These are phyloP conservation scores for Eucalyptus pauciflora DNA, from an alignment of 345 rosid species.

Conservation along the genomic window DNA sequence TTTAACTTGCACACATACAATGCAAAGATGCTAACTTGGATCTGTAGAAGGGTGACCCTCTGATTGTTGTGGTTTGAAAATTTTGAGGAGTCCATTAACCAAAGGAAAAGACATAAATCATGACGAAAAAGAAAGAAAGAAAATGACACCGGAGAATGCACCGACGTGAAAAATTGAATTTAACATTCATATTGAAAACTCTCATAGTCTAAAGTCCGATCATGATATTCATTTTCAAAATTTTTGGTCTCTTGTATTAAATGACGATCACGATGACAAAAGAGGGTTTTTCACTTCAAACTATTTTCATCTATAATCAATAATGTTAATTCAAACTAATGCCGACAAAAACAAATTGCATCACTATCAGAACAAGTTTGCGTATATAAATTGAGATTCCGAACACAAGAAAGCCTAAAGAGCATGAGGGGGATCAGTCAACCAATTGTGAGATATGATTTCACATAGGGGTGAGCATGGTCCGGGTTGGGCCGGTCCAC, in stretches of 20 bases:
- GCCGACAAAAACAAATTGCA: neutral
- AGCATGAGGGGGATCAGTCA: too few species aligned
- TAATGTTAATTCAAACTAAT: neutral
- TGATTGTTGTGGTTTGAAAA: neutral
- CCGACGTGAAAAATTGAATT: neutral
- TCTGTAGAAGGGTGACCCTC: neutral
- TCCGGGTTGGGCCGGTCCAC: too few species aligned
- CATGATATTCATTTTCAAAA: neutral
- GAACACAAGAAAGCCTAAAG: neutral
- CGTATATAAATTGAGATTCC: fast-evolving
- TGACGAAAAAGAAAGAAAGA: neutral
- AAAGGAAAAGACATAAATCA: neutral
- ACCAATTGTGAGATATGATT: neutral
- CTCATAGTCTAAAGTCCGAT: neutral
- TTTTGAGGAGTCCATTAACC: neutral
- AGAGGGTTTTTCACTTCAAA: neutral
- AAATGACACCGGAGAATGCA: neutral
- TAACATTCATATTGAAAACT: neutral
- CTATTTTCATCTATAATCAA: neutral
- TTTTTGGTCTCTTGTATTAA: neutral
- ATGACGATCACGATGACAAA: neutral
- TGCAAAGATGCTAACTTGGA: neutral
- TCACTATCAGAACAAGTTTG: too few species aligned
- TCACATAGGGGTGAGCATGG: too few species aligned
- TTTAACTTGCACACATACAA: neutral